phyloP scores from a whole-genome alignment of 208 protist species.

The Vickermania spadyakhi region DNA sequence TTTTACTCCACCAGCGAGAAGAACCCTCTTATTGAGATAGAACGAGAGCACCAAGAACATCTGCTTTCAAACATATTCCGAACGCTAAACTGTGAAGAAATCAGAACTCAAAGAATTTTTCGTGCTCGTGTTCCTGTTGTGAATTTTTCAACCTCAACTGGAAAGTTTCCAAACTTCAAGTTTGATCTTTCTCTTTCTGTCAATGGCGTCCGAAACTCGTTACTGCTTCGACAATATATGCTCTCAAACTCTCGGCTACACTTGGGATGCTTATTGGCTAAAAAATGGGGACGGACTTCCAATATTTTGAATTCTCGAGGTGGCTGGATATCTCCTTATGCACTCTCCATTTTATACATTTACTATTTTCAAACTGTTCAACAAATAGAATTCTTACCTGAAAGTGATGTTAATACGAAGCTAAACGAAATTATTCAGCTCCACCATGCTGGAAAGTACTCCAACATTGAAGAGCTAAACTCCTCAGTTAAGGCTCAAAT shows the following conservation, averaged over 20 bases:
- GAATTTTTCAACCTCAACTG: slow-evolving; percentile 12
- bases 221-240: slow-evolving; percentile 64
- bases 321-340: slow-evolving; percentile 81
- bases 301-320: slow-evolving; percentile 56
- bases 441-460: not conserved
- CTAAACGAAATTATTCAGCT: slow-evolving; percentile 11
- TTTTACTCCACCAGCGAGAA: slow-evolving; percentile 17
- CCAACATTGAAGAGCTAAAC: slow-evolving; percentile 6
- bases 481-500: slow-evolving; percentile 17
- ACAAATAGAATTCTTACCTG: slow-evolving; percentile 16
- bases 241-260: slow-evolving; percentile 38
- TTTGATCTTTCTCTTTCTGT: slow-evolving; percentile 78
- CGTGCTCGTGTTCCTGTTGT: slow-evolving; percentile 64
- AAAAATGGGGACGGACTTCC: slow-evolving; percentile 56
- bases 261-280: slow-evolving; percentile 33
- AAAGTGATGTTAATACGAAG: slow-evolving; percentile 17
- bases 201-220: slow-evolving; percentile 56
- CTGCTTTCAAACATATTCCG: slow-evolving; percentile 34
- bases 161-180: slow-evolving; percentile 8
- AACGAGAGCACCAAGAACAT: slow-evolving; percentile 28
- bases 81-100: too few relatives aligned
- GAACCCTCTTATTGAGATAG: slow-evolving; percentile 12
- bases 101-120: slow-evolving; percentile 71
- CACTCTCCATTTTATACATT: slow-evolving; percentile 76
- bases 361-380: slow-evolving; percentile 47